phyloP scores from a whole-genome alignment of 495 filamentous ascomycete genomes.

The Trichoderma asperelloides region DNA sequence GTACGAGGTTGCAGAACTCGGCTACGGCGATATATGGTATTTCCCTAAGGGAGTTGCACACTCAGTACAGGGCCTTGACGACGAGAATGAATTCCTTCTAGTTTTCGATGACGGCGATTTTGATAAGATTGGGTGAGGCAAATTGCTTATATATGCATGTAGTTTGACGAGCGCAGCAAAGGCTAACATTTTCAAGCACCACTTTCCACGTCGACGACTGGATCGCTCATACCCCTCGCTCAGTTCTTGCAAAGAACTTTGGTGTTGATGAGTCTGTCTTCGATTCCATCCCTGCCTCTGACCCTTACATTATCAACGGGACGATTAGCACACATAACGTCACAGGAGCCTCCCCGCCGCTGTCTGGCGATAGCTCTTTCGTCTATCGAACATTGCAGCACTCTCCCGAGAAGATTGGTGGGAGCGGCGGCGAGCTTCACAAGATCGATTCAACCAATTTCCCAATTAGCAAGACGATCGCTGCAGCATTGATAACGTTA shows the following conservation, averaged over 20 bases:
- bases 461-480: slow-evolving; percentile 50
- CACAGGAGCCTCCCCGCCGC: slow-evolving; percentile 37
- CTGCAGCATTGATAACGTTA: slow-evolving; percentile 50
- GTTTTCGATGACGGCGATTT: slow-evolving; percentile 56
- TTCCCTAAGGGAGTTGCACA: slow-evolving; percentile 58
- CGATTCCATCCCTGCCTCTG: slow-evolving; percentile 37
- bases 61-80: slow-evolving; percentile 47
- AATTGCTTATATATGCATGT: background rate
- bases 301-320: slow-evolving; percentile 51
- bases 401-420: slow-evolving; percentile 42
- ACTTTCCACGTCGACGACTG: slow-evolving; percentile 59
- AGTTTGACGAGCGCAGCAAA: background rate
- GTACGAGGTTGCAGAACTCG: slow-evolving; percentile 44
- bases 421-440: slow-evolving; percentile 47
- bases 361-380: slow-evolving; percentile 47
- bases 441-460: slow-evolving; percentile 57
- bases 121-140: slow-evolving; percentile 26
- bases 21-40: slow-evolving; percentile 58
- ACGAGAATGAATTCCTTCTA: slow-evolving; percentile 58
- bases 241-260: slow-evolving; percentile 58
- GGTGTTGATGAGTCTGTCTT: slow-evolving; percentile 48
- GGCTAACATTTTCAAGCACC: slow-evolving; percentile 27
- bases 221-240: slow-evolving; percentile 52
- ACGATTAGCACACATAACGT: slow-evolving; percentile 40
- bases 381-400: slow-evolving; percentile 47